These are phyloP conservation scores for Gnomoniopsis smithogilvyi DNA, from an alignment of 2,329 filamentous ascomycete species.

Conservation along the genomic window DNA sequence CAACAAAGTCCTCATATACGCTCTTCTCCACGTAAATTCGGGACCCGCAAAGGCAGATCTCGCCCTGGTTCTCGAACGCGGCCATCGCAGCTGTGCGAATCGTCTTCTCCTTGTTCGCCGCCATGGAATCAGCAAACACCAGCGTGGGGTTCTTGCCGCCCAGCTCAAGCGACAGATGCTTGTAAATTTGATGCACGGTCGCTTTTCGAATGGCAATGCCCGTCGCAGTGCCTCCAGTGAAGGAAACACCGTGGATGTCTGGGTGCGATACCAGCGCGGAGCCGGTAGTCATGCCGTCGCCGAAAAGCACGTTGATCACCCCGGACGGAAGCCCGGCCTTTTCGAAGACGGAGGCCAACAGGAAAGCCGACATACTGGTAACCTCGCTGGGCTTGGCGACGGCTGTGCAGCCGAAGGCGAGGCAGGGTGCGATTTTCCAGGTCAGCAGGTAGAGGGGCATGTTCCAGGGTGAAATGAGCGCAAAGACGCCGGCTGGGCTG, in stretches of 20 bases:
- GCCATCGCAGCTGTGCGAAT: slow-evolving; percentile 41
- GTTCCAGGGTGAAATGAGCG: slow-evolving; percentile 33
- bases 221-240: slow-evolving; percentile 31
- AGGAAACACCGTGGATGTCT: slow-evolving; percentile 28
- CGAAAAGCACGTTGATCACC: slow-evolving; percentile 31
- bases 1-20: slow-evolving; percentile 38
- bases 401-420: slow-evolving; percentile 33
- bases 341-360: slow-evolving; percentile 25
- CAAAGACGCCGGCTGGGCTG: slow-evolving; percentile 31
- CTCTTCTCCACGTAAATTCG: slow-evolving; percentile 49
- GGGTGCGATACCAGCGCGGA: slow-evolving; percentile 26
- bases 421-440: slow-evolving; percentile 33
- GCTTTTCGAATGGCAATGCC: slow-evolving; percentile 29
- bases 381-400: slow-evolving; percentile 33
- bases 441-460: slow-evolving; percentile 33
- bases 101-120: slow-evolving; percentile 47
- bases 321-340: slow-evolving; percentile 26
- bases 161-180: slow-evolving; percentile 29
- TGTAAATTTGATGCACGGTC: slow-evolving; percentile 29
- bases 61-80: slow-evolving; percentile 32
- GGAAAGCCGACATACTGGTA: slow-evolving; percentile 30
- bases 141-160: slow-evolving; percentile 52
- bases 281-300: slow-evolving; percentile 29
- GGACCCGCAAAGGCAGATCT: slow-evolving; percentile 36
- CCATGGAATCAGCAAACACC: slow-evolving; percentile 44